Conservation (phyloP, 345 rosid species). For the Salix viminalis region DNA sequence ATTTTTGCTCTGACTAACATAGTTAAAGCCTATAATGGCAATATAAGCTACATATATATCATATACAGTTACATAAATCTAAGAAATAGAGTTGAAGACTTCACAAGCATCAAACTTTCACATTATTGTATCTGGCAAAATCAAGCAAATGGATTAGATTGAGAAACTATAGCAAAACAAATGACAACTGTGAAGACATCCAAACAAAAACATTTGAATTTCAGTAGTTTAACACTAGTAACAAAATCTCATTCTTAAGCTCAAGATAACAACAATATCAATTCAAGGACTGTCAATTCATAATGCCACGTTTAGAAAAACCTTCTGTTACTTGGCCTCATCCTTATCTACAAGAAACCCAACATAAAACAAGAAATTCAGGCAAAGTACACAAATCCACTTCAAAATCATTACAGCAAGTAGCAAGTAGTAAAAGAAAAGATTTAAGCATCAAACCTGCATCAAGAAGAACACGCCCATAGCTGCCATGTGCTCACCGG, state of each 20-base stretch:
- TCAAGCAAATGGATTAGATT: not conserved
- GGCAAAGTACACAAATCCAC: not conserved
- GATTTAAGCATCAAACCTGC: slow-evolving; percentile 50
- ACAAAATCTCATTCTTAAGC: not conserved
- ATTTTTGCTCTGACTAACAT: not conserved
- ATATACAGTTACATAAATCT: not conserved
- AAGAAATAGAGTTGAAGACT: not conserved
- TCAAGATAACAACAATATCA: not conserved
- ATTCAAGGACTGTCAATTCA: not conserved
- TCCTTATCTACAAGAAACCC: not conserved
- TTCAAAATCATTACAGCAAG: not conserved
- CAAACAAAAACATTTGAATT: not conserved
- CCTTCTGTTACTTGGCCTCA: not conserved
- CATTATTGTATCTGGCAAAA: not conserved
- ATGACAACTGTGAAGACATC: not conserved
- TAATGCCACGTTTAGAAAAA: not conserved
- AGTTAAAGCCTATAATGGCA: not conserved
- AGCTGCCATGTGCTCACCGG: slow-evolving; percentile 99
- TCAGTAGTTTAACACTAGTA: not conserved
- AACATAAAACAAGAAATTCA: not conserved
- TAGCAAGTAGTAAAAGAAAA: not conserved
- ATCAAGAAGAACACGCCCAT: slow-evolving; percentile 96
- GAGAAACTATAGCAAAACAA: not conserved
- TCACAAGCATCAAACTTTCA: not conserved
- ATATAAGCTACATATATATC: not conserved